Conservation (phyloP, 2,329 filamentous ascomycete genomes). For the Penicillium griseofulvum region DNA sequence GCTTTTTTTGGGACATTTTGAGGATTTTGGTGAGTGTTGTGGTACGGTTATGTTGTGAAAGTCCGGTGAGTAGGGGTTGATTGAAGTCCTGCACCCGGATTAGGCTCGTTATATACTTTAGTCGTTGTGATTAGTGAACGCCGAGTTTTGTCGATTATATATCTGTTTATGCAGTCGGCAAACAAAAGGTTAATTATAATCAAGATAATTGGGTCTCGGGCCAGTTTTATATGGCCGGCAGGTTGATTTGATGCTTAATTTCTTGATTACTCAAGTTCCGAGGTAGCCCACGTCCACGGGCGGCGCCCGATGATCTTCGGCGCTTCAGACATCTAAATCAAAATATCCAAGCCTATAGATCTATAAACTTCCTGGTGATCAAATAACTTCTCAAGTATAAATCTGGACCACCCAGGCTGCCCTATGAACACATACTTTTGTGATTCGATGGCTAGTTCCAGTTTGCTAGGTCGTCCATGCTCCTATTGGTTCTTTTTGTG, state of each 20-base stretch:
- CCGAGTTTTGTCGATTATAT: neutral
- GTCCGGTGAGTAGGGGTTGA: neutral
- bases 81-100: neutral
- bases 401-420: neutral
- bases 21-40: neutral
- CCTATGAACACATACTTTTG: neutral
- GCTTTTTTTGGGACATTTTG: constrained; percentile 16
- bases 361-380: neutral
- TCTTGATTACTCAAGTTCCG: constrained; percentile 26
- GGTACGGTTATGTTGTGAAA: neutral
- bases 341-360: neutral
- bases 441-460: neutral
- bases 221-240: neutral
- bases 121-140: neutral
- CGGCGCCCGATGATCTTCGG: neutral
- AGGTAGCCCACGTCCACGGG: constrained; percentile 6
- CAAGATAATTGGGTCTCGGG: neutral
- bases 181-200: neutral
- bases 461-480: neutral
- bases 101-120: neutral
- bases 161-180: neutral
- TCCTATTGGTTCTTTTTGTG: neutral
- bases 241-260: constrained; percentile 8
- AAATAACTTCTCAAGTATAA: too few species aligned
- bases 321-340: neutral